Base-by-base conservation (phyloP, 305 asterid genomes). In the Fraxinus floribunda region DNA sequence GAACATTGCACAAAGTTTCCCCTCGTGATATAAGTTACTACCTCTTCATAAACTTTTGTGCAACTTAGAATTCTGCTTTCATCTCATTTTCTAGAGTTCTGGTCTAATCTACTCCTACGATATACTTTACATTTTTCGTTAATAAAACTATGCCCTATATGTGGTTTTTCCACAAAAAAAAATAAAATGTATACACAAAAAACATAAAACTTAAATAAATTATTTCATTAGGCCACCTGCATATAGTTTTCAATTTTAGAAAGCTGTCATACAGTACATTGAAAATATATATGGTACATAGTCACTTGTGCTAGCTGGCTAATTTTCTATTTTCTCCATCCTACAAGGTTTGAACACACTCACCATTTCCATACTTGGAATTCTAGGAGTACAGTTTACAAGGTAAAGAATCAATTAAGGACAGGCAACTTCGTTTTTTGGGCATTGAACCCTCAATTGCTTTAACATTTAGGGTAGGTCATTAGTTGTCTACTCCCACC, bases 381-480 rank as follows among this genome's bases (percentile, higher is more conserved):
- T n/a, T 52, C 8, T 55, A 55, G 64, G 22, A 55, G 29, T 7
- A 57, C 29, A 57, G 20, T 57, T 18, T 11, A n/a, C 68, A 57
- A 57, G 29, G 3, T 0, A 18, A n/a, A n/a, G 68, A 57, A 57
- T 57, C 64, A 57, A 57, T 57, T 5, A n/a, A 57, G 68, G 68
- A 18, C 68, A 55, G 24, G 24, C 64, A 55, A 55, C 24, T n/a
- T 15, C 20, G 18, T 74, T 35, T 74, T 36, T 36, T 74, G 26
- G 26, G 49, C 78, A 35, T 44, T 60, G 35, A 18, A 80, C 87
- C 82, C 84, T 77, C 68, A 24, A 10, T 10, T 66, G 15, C 36
- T 66, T 66, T 82, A 79, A 70, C 83, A 84, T 83, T 86, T 64
- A 75, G 85, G 90, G 81, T 87, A 78, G 92, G 89, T 85, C 79